These are phyloP conservation scores for Neodidymelliopsis sp. DNA, from an alignment of 2,329 filamentous ascomycete genomes.

Conservation along the genomic window DNA sequence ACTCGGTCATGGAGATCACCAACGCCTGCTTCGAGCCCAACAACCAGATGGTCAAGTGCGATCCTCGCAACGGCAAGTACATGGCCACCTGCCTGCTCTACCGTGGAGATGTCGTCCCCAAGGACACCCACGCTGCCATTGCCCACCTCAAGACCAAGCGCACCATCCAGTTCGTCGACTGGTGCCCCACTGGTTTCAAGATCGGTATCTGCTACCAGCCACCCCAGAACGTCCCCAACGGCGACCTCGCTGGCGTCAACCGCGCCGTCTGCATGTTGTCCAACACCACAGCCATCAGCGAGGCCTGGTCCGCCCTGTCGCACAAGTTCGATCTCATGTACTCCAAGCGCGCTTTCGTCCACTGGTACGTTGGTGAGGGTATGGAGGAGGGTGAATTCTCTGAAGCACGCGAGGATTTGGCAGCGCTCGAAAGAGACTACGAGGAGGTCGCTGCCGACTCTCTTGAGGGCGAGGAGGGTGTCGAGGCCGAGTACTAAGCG, in stretches of 20 bases:
- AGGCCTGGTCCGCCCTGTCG: constrained; percentile 95
- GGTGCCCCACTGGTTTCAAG: constrained; percentile 99
- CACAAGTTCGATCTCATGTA: constrained; percentile 99
- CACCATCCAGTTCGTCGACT: constrained; percentile 99
- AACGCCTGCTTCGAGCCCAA: constrained; percentile 99
- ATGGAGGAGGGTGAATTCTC: constrained; percentile 99
- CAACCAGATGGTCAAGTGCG: constrained; percentile 99
- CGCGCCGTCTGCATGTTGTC: constrained; percentile 99
- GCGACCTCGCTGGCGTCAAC: constrained; percentile 96
- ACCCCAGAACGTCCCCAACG: constrained; percentile 93
- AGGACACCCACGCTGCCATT: constrained; percentile 91
- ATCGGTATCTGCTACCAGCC: constrained; percentile 99
- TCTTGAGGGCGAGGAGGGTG: constrained; percentile 82
- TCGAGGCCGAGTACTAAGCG: constrained; percentile 88
- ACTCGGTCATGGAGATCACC: constrained; percentile 97
- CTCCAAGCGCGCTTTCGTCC: constrained; percentile 99
- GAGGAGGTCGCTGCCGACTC: constrained; percentile 98
- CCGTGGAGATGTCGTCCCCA: constrained; percentile 97
- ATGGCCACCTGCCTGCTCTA: constrained; percentile 99
- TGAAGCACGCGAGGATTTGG: constrained; percentile 97
- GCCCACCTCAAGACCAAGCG: constrained; percentile 99
- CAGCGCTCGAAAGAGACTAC: constrained; percentile 97
- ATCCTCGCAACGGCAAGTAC: constrained; percentile 98
- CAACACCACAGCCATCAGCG: constrained; percentile 98
- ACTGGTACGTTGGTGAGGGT: constrained; percentile 99